Evolutionary conservation across 305 asterid species (phyloP).

Genomic region (Plantago lanceolata): DNA sequence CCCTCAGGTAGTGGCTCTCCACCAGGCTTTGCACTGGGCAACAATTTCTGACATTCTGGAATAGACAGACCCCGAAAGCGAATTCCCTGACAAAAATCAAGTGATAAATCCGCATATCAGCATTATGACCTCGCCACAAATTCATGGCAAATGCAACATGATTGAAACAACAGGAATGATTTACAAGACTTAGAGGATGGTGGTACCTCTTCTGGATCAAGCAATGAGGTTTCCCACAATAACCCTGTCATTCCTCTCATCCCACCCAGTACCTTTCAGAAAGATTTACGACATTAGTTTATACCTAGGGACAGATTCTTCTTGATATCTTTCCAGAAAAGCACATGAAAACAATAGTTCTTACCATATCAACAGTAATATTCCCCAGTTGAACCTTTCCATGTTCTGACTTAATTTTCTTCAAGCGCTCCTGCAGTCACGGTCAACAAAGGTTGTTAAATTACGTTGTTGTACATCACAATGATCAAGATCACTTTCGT

Average conservation of each 20-base stretch:
- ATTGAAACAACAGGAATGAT: slow-evolving; percentile 8
- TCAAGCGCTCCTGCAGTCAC: slow-evolving; percentile 65
- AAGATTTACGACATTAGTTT: slow-evolving; percentile 19
- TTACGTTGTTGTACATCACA: slow-evolving; percentile 5
- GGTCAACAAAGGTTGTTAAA: not conserved
- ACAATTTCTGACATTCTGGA: slow-evolving; percentile 91
- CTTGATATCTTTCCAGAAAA: not conserved
- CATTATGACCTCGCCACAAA: slow-evolving; percentile 10
- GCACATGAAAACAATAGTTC: slow-evolving; percentile 19
- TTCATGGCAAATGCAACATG: not conserved
- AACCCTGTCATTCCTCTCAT: slow-evolving; percentile 98
- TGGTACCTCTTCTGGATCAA: slow-evolving; percentile 84
- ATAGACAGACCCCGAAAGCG: slow-evolving; percentile 92
- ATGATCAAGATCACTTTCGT: slow-evolving; percentile 1
- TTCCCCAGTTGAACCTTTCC: slow-evolving; percentile 85
- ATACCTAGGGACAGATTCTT: slow-evolving; percentile 18
- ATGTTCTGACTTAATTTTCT: slow-evolving; percentile 69
- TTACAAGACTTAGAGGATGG: slow-evolving; percentile 3
- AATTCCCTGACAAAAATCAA: slow-evolving; percentile 50
- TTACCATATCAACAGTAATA: slow-evolving; percentile 84
- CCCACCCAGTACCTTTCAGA: slow-evolving; percentile 76
- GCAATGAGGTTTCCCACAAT: slow-evolving; percentile 90
- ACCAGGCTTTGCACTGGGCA: slow-evolving; percentile 81
- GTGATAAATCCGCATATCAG: not conserved
- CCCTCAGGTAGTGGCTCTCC: slow-evolving; percentile 99